Evolutionary conservation across 495 filamentous ascomycete genomes (phyloP), one percentile per base, ranked within the genome.

Genomic region (Penicillium goetzii): DNA sequence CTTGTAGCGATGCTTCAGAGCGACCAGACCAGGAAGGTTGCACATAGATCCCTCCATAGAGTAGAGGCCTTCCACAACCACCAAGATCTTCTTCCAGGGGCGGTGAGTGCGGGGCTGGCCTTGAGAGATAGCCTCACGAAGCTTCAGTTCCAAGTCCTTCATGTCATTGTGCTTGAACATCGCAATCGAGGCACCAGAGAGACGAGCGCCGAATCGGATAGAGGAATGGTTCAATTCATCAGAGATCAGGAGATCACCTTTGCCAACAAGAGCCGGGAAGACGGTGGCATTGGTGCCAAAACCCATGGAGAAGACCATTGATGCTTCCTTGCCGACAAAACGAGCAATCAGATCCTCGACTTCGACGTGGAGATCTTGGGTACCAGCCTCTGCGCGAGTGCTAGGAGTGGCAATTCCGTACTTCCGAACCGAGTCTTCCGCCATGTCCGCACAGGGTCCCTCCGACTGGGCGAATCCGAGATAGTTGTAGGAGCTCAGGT

Each of bases 41-140:
- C 90, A 92, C 93, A 99, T 97, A 49, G 93, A 97, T 33, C 95
- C 95, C 77, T 99, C 95, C 95, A 99, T 99, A 2, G 93, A 97
- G 80, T 99, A 99, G 0, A 99, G 85, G 61, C 95, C 95, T 74
- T 99, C 95, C 40, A 99, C 92, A 36, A 93, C 93, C 55, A 99
- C 92, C 51, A 99, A 79, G 62, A 99, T 98, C 84, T 97, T 98
- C 83, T 93, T 96, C 95, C 95, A 99, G 12, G 95, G 95, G 10
- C 95, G 89, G 72, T 99, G 95, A 21, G 94, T 98, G 61, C 95
- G 89, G 30, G 96, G 96, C 66, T 99, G 95, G 17, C 95, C 95
- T 78, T 97, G 93, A 40, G 92, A 92, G 69, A 99, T 97, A 60
- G 87, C 88, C 72, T 98, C 93, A 43, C 95, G 89, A 19, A 99